Evolutionary conservation across 257 asterid species (phyloP), one percentile per base, ranked within the genome.

Genomic region (Leptodermis oblonga): DNA sequence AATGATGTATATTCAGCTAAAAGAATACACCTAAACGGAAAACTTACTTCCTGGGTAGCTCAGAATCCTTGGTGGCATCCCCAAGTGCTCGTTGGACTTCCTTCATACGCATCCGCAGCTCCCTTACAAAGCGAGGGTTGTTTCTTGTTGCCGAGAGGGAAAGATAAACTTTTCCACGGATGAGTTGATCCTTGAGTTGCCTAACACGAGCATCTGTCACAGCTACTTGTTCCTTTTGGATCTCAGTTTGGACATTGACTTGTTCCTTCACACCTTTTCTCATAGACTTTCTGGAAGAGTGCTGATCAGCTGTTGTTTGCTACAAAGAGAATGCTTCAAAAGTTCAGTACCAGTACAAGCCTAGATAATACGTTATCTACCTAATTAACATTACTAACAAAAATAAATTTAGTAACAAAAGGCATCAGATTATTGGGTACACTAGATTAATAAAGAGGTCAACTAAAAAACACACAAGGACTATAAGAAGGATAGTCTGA

Each of bases 21-120:
- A 73, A 67, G 20, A 20, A 51, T 43, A 54, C 34, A 75, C 62
- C 3, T 0, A 41, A 66, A 33, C 60, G 43, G 62, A 75, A 64
- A 26, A 79, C 88, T 81, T 68, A 86, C 98, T 79, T 88, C 79
- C 74, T 86, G 30, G 97, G 86, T 68, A 92, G 85, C 58, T 87
- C 96, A 39, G 96, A 86, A 82, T 92, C 98, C 82, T 87, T 90
- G 65, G 82, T 74, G 77, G 96, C 90, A 53, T 76, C 91, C 66
- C 96, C 98, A 78, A 92, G 92, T 45, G 79, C 87, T 65, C 87
- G 85, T 20, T 53, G 79, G 71, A 88, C 90, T 86, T 92, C 97
- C 79, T 90, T 92, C 75, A 90, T 84, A 28, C 92, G 95, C 85
- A 85, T 78, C 6, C 97, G 88, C 53, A 92, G 93, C 81, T 92